These are phyloP conservation scores for Seiridium cupressi DNA, from an alignment of 2,329 filamentous ascomycete species.

Conservation along the genomic window DNA sequence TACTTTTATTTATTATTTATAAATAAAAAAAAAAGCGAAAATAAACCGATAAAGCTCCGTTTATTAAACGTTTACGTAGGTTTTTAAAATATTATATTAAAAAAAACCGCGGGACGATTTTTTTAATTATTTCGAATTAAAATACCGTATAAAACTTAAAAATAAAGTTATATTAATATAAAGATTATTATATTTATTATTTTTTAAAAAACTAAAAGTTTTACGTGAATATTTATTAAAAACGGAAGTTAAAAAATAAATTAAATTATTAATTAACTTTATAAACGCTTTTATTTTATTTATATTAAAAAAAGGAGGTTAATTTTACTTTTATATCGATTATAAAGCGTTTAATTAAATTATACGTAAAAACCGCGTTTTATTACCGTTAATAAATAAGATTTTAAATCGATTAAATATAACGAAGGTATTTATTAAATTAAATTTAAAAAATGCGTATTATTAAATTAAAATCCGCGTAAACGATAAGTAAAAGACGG, in stretches of 20 bases:
- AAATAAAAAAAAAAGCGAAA: neutral
- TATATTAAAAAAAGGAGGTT: neutral
- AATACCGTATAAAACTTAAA: neutral
- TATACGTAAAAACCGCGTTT: neutral
- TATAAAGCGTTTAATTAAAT: neutral
- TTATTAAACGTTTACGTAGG: too few relatives aligned
- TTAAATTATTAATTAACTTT: neutral
- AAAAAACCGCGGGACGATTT: neutral
- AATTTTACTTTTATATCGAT: neutral
- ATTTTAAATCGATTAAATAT: neutral
- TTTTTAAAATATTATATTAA: neutral
- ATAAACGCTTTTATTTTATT: neutral
- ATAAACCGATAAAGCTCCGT: neutral
- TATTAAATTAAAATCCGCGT: neutral
- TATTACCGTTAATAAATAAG: neutral
- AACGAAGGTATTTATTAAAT: neutral
- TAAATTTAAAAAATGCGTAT: neutral
- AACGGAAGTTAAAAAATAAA: neutral
- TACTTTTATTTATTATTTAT: neutral
- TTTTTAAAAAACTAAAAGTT: neutral
- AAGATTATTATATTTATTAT: neutral
- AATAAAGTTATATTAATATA: neutral
- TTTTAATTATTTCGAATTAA: neutral
- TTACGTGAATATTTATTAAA: neutral
- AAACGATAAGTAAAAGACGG: neutral